Evolutionary conservation across 1,284 basidiomycete species (phyloP).

Genomic region (Wallemia hederae): DNA sequence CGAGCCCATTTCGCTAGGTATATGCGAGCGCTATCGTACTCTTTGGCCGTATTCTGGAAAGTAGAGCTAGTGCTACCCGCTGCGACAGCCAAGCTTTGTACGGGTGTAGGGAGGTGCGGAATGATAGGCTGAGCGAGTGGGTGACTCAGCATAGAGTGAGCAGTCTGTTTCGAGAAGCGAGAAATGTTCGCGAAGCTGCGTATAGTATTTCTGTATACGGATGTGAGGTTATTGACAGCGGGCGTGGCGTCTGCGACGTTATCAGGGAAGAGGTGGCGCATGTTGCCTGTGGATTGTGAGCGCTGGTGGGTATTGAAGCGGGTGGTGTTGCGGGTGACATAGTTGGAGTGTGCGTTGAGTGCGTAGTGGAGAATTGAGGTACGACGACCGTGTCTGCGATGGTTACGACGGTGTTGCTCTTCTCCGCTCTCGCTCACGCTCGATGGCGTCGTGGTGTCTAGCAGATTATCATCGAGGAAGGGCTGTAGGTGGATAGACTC

Average conservation of each 20-base stretch:
- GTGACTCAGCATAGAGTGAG: constrained; percentile 71
- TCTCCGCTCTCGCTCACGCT: constrained; percentile 9
- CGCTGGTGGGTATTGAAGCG: background rate
- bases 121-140: constrained; percentile 78
- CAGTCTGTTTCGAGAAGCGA: constrained; percentile 56
- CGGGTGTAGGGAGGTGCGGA: constrained; percentile 72
- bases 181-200: constrained; percentile 71
- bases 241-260: constrained; percentile 20
- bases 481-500: constrained; percentile 40
- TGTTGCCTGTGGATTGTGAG: constrained; percentile 1
- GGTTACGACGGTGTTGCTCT: constrained; percentile 3
- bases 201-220: constrained; percentile 19
- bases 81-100: constrained; percentile 54
- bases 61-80: constrained; percentile 24
- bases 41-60: constrained; percentile 26
- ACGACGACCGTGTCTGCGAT: constrained; percentile 4
- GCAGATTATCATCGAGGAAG: constrained; percentile 4
- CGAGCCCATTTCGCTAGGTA: constrained; percentile 92
- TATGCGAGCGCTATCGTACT: constrained; percentile 82
- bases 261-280: constrained; percentile 17
- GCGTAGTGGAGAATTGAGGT: background rate
- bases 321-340: background rate
- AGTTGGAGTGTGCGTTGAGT: background rate
- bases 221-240: constrained; percentile 23
- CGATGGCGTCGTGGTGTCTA: constrained; percentile 1